Evolutionary conservation across 208 protist species (phyloP).

Genomic region (Leptomonas pyrrhocoris): DNA sequence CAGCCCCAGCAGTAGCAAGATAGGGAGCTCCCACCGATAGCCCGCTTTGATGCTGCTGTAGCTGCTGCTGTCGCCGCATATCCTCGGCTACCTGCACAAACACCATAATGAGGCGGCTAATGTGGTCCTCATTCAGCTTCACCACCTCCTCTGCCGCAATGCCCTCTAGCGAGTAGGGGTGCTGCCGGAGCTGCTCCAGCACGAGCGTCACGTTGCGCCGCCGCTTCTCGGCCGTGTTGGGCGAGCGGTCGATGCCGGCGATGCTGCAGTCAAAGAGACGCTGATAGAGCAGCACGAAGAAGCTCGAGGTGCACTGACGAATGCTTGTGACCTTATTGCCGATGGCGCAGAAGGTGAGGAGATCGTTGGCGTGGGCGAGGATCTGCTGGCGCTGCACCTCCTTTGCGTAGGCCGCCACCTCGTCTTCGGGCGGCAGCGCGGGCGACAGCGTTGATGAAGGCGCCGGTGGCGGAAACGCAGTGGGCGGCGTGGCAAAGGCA

Average conservation of each 20-base stretch:
- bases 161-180: slow-evolving; percentile 50
- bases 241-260: slow-evolving; percentile 62
- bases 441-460: neutral
- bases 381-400: slow-evolving; percentile 45
- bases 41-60: slow-evolving; percentile 11
- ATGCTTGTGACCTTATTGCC: slow-evolving; percentile 65
- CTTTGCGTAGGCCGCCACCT: slow-evolving; percentile 24
- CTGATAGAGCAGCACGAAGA: slow-evolving; percentile 88
- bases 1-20: no score
- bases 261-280: slow-evolving; percentile 80
- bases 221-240: slow-evolving; percentile 81
- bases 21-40: neutral
- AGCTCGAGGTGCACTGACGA: slow-evolving; percentile 84
- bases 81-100: slow-evolving; percentile 73
- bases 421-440: neutral
- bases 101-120: slow-evolving; percentile 78
- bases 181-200: slow-evolving; percentile 67
- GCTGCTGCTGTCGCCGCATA: slow-evolving; percentile 31
- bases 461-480: neutral
- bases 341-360: slow-evolving; percentile 67
- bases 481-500: no score
- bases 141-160: slow-evolving; percentile 83
- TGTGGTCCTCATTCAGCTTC: slow-evolving; percentile 80
- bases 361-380: slow-evolving; percentile 67
- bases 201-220: slow-evolving; percentile 75